These are phyloP conservation scores for Raddia guianensis DNA, from an alignment of 176 grass and related monocot genomes.

Conservation along the genomic window DNA sequence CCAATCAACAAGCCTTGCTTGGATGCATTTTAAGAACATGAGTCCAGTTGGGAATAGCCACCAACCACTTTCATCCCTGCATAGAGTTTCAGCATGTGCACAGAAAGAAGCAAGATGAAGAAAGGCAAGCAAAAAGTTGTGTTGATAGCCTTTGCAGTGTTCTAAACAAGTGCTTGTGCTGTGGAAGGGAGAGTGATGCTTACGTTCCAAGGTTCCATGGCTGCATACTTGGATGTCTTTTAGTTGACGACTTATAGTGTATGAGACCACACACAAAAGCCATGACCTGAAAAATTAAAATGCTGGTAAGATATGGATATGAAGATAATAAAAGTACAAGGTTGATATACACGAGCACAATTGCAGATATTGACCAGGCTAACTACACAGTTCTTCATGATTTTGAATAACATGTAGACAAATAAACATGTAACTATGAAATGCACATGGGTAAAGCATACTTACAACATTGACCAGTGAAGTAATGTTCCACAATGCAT, in stretches of 20 bases:
- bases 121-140: neutral
- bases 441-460: constrained; percentile 22
- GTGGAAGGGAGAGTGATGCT: constrained; percentile 33
- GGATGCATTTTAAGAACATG: constrained; percentile 93
- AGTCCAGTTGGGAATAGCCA: constrained; percentile 89
- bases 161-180: neutral
- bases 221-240: constrained; percentile 78
- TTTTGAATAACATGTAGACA: neutral
- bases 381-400: neutral
- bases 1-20: constrained; percentile 99
- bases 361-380: constrained; percentile 15
- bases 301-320: constrained; percentile 7
- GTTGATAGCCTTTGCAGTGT: neutral
- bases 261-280: constrained; percentile 92
- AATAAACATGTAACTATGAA: constrained; percentile 20
- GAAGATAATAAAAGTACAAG: constrained; percentile 10
- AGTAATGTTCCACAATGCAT: constrained; percentile 98
- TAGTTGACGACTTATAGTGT: constrained; percentile 93
- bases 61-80: constrained; percentile 98
- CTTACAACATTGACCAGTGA: constrained; percentile 99
- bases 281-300: constrained; percentile 71
- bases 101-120: neutral
- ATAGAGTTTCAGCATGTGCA: constrained; percentile 26
- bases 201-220: constrained; percentile 97
- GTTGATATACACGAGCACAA: neutral